Conservation (phyloP, 352 stramenopile species). For the Phytophthora litchii region DNA sequence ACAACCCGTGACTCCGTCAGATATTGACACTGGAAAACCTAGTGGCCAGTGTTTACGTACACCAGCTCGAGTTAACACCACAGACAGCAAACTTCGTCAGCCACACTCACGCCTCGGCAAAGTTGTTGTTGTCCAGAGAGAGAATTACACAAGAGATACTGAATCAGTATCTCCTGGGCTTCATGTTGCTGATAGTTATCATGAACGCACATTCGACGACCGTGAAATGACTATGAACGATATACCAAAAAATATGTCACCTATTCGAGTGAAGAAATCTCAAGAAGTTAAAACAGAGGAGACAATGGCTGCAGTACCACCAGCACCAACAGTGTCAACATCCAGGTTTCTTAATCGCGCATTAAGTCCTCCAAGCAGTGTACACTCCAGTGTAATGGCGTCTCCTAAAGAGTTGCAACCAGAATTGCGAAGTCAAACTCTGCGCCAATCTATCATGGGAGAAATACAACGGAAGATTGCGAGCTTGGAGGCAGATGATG, state of each 20-base stretch:
- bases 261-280: slow-evolving; percentile 2
- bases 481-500: slow-evolving; percentile 45
- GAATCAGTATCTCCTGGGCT: neutral
- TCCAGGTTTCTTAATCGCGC: neutral
- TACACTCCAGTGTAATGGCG: neutral
- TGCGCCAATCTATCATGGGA: slow-evolving; percentile 45
- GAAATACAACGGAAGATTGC: slow-evolving; percentile 60
- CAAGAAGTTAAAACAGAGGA: slow-evolving; percentile 2
- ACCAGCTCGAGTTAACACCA: slow-evolving; percentile 13
- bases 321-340: neutral
- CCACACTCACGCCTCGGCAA: slow-evolving; percentile 10
- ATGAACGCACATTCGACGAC: neutral
- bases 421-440: slow-evolving; percentile 3
- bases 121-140: slow-evolving; percentile 1
- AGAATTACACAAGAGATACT: neutral
- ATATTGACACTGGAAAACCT: neutral
- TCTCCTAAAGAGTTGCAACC: neutral
- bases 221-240: neutral
- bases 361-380: slow-evolving; percentile 6
- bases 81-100: slow-evolving; percentile 18
- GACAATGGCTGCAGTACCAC: neutral
- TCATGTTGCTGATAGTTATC: neutral
- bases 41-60: slow-evolving; percentile 15
- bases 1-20: neutral
- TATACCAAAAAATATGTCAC: neutral